phyloP scores from a whole-genome alignment of 2,329 filamentous ascomycete species.

The Clathrospora elynae region DNA sequence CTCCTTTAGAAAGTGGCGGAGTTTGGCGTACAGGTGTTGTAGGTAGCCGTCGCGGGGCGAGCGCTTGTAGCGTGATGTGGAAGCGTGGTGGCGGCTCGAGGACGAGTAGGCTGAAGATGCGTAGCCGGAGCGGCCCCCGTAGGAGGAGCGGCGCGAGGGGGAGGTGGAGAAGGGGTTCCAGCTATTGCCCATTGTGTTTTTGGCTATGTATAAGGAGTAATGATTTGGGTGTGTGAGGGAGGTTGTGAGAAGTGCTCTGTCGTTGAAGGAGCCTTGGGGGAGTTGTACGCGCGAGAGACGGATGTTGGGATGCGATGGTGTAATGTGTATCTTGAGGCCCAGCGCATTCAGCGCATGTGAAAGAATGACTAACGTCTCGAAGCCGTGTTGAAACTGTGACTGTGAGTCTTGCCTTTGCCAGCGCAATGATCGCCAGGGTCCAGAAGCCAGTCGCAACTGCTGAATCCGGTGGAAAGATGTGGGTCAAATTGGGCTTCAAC shows the following conservation, averaged over 20 bases:
- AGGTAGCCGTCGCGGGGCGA: slow-evolving; percentile 79
- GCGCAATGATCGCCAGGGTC: slow-evolving; percentile 6
- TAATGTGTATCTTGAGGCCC: slow-evolving; percentile 20
- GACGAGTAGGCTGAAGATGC: slow-evolving; percentile 38
- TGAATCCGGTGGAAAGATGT: slow-evolving; percentile 10
- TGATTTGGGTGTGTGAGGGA: slow-evolving; percentile 17
- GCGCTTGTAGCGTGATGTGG: slow-evolving; percentile 76
- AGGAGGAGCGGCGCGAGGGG: slow-evolving; percentile 30
- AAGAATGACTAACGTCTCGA: slow-evolving; percentile 1
- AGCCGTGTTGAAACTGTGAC: slow-evolving; percentile 7
- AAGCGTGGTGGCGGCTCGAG: slow-evolving; percentile 52
- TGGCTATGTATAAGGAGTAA: slow-evolving; percentile 3
- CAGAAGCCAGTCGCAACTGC: slow-evolving; percentile 4
- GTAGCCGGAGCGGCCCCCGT: slow-evolving; percentile 36
- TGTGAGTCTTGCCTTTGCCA: slow-evolving; percentile 4
- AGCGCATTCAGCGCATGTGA: slow-evolving; percentile 22
- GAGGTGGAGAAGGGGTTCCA: slow-evolving; percentile 45
- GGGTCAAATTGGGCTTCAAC: slow-evolving; percentile 28
- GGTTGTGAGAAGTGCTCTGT: slow-evolving; percentile 8
- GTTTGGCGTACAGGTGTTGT: slow-evolving; percentile 71
- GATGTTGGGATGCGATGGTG: slow-evolving; percentile 23
- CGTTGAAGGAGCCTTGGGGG: slow-evolving; percentile 3
- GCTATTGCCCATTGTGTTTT: slow-evolving; percentile 35
- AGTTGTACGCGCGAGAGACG: slow-evolving; percentile 13
- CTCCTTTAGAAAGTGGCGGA: slow-evolving; percentile 79